Evolutionary conservation across 305 asterid species (phyloP).

Genomic region (Nicotiana rustica): DNA sequence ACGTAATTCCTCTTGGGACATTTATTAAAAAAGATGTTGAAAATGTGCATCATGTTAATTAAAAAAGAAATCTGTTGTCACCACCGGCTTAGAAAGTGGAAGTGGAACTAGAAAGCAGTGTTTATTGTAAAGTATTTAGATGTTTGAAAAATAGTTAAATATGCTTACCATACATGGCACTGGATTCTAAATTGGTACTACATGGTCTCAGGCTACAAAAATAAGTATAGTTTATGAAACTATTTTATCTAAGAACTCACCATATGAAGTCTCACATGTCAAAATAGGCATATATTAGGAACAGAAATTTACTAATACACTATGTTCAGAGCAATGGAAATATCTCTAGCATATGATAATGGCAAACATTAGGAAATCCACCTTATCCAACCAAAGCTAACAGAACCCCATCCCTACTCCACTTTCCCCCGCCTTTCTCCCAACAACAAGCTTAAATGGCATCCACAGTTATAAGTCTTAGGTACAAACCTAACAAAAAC

Average conservation of each 20-base stretch:
- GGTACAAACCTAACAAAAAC: not conserved
- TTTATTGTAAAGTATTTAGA: not conserved
- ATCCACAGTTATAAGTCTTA: conserved; percentile 14
- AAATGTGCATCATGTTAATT: not conserved
- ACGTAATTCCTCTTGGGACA: not conserved
- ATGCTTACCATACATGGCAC: conserved; percentile 7
- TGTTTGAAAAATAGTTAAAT: not conserved
- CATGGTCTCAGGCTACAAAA: not conserved
- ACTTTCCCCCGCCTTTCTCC: not conserved
- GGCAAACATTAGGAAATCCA: conserved; percentile 8
- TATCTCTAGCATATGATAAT: conserved; percentile 7
- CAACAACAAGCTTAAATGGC: not conserved
- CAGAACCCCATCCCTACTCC: not conserved
- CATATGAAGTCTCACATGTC: conserved; percentile 19
- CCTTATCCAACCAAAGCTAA: conserved; percentile 25
- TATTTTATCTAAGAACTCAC: not conserved
- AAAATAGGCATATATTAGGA: conserved; percentile 9
- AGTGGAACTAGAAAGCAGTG: conserved; percentile 3
- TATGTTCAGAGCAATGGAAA: conserved; percentile 20
- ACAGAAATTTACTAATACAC: not conserved
- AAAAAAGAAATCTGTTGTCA: conserved; percentile 8
- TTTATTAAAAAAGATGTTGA: conserved; percentile 13
- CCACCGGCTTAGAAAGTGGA: not conserved
- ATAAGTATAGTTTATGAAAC: conserved; percentile 2
- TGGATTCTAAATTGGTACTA: not conserved